Percentiles rank a stretch among this genome's conserved stretches.
phyloP scores from a whole-genome alignment of 257 asterid species.

The Solanum virginianum region DNA sequence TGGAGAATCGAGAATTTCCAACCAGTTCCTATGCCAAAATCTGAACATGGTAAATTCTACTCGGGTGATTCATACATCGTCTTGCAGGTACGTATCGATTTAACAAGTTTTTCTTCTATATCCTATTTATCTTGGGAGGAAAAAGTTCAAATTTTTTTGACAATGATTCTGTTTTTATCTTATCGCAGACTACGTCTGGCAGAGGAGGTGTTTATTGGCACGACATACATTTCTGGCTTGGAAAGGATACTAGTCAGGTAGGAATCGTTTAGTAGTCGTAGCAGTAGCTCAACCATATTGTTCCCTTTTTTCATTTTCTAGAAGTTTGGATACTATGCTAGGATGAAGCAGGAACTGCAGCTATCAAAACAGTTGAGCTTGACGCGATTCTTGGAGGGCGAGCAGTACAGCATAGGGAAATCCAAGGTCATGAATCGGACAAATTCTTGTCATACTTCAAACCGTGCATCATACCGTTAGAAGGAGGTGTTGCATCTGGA shows the following conservation, averaged over 20 bases:
- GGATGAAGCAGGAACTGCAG: constrained; percentile 99
- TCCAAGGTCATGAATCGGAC: constrained; percentile 84
- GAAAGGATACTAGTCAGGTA: constrained; percentile 98
- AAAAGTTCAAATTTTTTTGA: neutral
- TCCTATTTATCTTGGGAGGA: neutral
- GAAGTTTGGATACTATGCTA: constrained; percentile 5
- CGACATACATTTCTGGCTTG: constrained; percentile 97
- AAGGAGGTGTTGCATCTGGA: constrained; percentile 94
- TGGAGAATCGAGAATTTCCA: constrained; percentile 94
- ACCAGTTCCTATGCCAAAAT: constrained; percentile 84
- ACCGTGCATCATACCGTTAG: constrained; percentile 89
- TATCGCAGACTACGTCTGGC: constrained; percentile 66
- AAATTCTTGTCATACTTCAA: constrained; percentile 82
- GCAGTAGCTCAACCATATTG: neutral
- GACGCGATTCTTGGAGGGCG: constrained; percentile 95
- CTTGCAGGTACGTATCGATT: constrained; percentile 49
- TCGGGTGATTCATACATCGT: constrained; percentile 82
- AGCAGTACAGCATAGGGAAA: constrained; percentile 91
- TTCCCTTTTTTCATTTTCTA: neutral
- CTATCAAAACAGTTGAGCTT: constrained; percentile 91
- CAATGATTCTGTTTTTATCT: neutral
- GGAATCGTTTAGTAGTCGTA: neutral
- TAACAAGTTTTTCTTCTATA: neutral
- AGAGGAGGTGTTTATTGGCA: constrained; percentile 82
- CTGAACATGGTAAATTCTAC: constrained; percentile 86